Evolutionary conservation across 331 rosid species (phyloP), one percentile per base, ranked within the genome.

Genomic region (Erythrophleum ivorense): DNA sequence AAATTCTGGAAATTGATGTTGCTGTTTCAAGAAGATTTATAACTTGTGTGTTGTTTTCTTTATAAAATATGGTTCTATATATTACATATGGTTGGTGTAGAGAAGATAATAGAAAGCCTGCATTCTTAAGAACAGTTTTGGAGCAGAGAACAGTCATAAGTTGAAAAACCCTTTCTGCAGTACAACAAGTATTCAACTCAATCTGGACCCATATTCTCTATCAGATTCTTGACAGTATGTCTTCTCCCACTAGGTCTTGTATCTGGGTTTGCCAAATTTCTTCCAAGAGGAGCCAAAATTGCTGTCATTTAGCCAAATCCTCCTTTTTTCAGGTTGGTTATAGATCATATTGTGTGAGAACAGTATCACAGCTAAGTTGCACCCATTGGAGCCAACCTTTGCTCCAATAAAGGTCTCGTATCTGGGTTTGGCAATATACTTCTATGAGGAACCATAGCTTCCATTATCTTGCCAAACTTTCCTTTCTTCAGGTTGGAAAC

Each of bases 271-370:
- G 36, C 69, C 21, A 63, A 34, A 63, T 13, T 63, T 12, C 19
- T 34, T 12, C n/a, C 19, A 33, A 5, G 16, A 33, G 66, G 40
- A 3, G 38, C 66, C 38, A 11, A 31, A 6, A 63, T 31, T 63
- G 18, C 18, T 68, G 29, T 43, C 54, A 43, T 68, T 68, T 43
- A 68, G 73, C 54, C 16, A 68, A 67, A 68, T 43, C 14, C 34
- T 68, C 19, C 18, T 70, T 70, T 19, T 9, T 21, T 46, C 24
- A 21, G 40, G 48, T 48, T 50, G 41, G 58, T 16, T 52, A 48
- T 14, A 71, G 58, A 71, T 53, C n/a, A 12, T 12, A 14, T 40
- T 2, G 18, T 29, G 41, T 24, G 14, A 6, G 58, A 49, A 40
- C 49, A 64, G 11, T 14, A 66, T 66, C 50, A 66, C 59, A 24